phyloP scores from a whole-genome alignment of 108 stramenopile species.

The Skeletonema costatum region DNA sequence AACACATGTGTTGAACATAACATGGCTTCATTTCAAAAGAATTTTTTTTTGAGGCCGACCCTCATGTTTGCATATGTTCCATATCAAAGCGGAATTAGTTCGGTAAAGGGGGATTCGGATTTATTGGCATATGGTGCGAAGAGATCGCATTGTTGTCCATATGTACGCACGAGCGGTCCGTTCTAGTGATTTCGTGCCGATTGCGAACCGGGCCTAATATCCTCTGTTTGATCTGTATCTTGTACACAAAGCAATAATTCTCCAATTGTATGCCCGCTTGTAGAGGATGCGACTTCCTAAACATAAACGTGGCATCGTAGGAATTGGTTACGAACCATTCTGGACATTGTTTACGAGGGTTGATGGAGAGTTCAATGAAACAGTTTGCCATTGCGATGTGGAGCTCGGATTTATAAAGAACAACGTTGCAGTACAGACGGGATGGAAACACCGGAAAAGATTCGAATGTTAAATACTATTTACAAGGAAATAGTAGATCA shows the following conservation, averaged over 20 bases:
- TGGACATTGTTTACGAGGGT: neutral
- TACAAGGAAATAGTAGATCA: too few species aligned
- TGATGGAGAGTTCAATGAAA: too few species aligned
- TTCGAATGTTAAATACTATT: too few species aligned
- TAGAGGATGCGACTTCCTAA: constrained; percentile 8
- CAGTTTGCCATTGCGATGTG: too few species aligned
- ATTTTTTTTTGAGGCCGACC: constrained; percentile 1
- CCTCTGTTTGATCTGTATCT: constrained; percentile 11
- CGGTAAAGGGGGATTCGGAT: neutral
- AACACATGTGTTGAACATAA: neutral
- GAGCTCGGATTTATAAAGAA: too few species aligned
- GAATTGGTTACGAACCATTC: neutral
- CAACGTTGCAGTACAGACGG: too few species aligned
- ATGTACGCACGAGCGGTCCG: neutral
- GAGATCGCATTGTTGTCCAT: neutral
- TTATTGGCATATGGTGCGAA: neutral
- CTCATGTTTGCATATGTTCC: neutral
- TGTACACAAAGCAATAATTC: neutral
- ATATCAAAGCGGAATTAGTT: too few species aligned
- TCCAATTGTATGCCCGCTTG: constrained; percentile 11
- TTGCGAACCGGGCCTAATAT: neutral
- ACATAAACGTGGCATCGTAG: neutral
- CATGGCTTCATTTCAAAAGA: neutral
- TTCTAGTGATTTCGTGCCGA: neutral
- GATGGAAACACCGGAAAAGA: too few species aligned